phyloP scores from a whole-genome alignment of 1,284 basidiomycete genomes.

The Ceratobasidium sp. region DNA sequence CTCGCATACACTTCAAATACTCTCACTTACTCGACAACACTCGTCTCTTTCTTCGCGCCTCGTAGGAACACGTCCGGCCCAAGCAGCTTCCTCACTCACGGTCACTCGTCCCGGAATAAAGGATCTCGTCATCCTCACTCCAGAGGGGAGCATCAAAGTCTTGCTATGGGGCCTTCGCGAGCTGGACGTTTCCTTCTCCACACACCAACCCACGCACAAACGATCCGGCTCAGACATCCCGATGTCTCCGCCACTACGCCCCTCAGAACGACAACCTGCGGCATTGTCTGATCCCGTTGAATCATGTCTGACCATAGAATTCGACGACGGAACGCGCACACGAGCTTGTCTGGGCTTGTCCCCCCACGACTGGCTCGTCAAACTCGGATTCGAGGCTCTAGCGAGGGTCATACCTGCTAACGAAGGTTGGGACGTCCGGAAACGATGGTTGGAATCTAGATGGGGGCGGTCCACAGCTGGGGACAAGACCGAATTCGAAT shows the following conservation, averaged over 20 bases:
- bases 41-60: slow-evolving; percentile 54
- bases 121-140: slow-evolving; percentile 71
- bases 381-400: slow-evolving; percentile 65
- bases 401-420: slow-evolving; percentile 59
- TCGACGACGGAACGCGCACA: slow-evolving; percentile 57
- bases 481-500: slow-evolving; percentile 62
- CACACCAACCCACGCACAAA: slow-evolving; percentile 39
- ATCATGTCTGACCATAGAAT: slow-evolving; percentile 56
- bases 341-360: slow-evolving; percentile 59
- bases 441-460: slow-evolving; percentile 64
- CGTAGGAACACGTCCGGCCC: slow-evolving; percentile 55
- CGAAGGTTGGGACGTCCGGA: slow-evolving; percentile 61
- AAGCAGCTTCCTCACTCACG: slow-evolving; percentile 63
- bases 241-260: slow-evolving; percentile 42
- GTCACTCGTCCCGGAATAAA: slow-evolving; percentile 66
- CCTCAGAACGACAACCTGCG: slow-evolving; percentile 42
- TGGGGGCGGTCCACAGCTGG: slow-evolving; percentile 54
- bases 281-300: slow-evolving; percentile 53
- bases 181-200: slow-evolving; percentile 50
- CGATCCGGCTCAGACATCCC: slow-evolving; percentile 48
- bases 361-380: slow-evolving; percentile 60
- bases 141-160: slow-evolving; percentile 59
- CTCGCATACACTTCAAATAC: slow-evolving; percentile 57
- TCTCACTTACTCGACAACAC: slow-evolving; percentile 54
- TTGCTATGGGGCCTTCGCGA: slow-evolving; percentile 66